Evolutionary conservation across 768 basidiomycete species (phyloP), one percentile per base, ranked within the genome.

Genomic region (Mycena belliarum): DNA sequence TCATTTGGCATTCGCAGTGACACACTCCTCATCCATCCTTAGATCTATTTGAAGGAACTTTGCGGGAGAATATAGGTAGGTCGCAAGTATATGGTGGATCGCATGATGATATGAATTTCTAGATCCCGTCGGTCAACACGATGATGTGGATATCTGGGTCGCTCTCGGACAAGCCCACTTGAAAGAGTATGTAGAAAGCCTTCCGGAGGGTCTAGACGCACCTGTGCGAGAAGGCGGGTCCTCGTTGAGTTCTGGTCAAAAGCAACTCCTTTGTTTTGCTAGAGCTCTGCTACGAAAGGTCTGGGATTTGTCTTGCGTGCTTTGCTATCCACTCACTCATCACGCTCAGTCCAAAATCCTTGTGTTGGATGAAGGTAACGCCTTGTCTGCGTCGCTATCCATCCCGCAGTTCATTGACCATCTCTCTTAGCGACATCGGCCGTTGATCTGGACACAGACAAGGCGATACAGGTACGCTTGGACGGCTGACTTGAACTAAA

Each of bases 381-480:
- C 29, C 29, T 14, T 15, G 38, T 40, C 12, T n/a, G 20, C 29
- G 29, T 32, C n/a, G 12, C 12, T 32, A 32, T 32, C 12, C 29
- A 32, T 15, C 6, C 24, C 43, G 45, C 26, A 20, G 51, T 28
- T 54, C 52, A 40, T n/a, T 11, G 18, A 42, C 43, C 25, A 29
- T 59, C 60, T 53, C 25, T 47, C 49, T 8, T 33, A 89, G 91
- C 93, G 3, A 95, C 93, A 6, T 91, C 88, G 35, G 92, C 93
- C 20, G 92, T 95, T 48, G 94, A 95, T 70, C 75, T 95, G 32
- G 92, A 95, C 67, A 95, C 93, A 10, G 94, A 96, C 68, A 82
- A 82, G 55, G 89, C 89, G 26, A 91, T 95, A 61, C 94, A 60
- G 37, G 37, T 38, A n/a, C 18, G 37, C 16, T n/a, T n/a, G 2